These are phyloP conservation scores for Bocquillonia castaneifolia DNA, from an alignment of 441 rosid genomes.

Conservation along the genomic window DNA sequence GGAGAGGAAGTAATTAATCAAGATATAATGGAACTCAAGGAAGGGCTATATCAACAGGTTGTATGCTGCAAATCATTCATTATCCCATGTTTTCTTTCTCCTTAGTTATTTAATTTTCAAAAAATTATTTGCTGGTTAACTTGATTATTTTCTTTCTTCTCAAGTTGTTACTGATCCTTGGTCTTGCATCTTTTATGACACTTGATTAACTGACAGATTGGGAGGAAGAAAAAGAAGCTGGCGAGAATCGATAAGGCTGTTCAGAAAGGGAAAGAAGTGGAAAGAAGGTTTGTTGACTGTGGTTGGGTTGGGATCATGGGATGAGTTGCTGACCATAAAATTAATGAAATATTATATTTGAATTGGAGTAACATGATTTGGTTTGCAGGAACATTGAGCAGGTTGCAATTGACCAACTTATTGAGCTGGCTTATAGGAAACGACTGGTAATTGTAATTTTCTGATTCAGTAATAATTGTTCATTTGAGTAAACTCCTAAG, in stretches of 20 bases:
- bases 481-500: conserved; percentile 5
- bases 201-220: conserved; percentile 45
- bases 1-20: conserved; percentile 61
- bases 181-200: conserved; percentile 6
- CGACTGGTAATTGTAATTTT: conserved; percentile 52
- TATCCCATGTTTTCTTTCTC: not conserved
- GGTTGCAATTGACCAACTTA: conserved; percentile 77
- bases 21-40: conserved; percentile 62
- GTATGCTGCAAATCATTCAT: not conserved
- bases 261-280: conserved; percentile 45
- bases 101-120: not conserved
- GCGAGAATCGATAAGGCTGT: conserved; percentile 54
- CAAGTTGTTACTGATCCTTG: not conserved
- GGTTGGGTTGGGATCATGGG: conserved; percentile 27
- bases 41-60: conserved; percentile 69
- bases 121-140: not conserved
- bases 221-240: conserved; percentile 50
- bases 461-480: not conserved
- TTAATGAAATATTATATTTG: conserved; percentile 12
- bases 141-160: not conserved
- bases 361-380: conserved; percentile 22
- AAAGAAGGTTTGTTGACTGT: conserved; percentile 48
- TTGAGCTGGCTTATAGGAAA: conserved; percentile 77
- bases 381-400: conserved; percentile 63
- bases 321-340: conserved; percentile 17